phyloP scores from a whole-genome alignment of 495 filamentous ascomycete species.

The Tuber borchii region DNA sequence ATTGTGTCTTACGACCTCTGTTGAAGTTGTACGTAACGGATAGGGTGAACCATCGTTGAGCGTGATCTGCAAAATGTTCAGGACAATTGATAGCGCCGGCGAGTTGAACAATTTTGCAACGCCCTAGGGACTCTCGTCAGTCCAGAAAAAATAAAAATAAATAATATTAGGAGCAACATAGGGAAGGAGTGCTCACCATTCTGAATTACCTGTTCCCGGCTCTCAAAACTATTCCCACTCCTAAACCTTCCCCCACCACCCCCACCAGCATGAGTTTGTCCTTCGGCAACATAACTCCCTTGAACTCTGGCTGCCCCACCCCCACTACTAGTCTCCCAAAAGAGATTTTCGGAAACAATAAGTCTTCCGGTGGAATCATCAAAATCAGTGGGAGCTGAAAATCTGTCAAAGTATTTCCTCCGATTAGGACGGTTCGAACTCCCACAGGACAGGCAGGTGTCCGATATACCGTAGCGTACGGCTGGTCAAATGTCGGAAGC shows the following conservation, averaged over 20 bases:
- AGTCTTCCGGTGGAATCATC: no score
- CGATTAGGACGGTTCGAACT: no score
- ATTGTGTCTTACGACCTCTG: constrained; percentile 73
- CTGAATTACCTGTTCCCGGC: constrained; percentile 63
- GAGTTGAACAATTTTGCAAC: constrained; percentile 51
- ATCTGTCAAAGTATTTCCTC: no score
- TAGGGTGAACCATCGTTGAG: constrained; percentile 58
- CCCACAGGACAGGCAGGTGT: no score
- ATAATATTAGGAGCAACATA: not conserved
- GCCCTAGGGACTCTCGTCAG: constrained; percentile 41
- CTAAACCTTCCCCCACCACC: constrained; percentile 54
- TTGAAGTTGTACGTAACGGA: constrained; percentile 73
- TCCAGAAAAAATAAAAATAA: not conserved
- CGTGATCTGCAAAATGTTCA: constrained; percentile 36
- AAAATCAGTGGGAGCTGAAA: no score
- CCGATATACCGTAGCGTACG: no score
- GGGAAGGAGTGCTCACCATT: constrained; percentile 48
- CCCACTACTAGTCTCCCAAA: constrained; percentile 78
- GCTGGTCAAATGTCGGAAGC: no score
- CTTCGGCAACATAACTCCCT: constrained; percentile 76
- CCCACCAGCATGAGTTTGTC: constrained; percentile 62
- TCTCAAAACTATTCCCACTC: constrained; percentile 54
- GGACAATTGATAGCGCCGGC: constrained; percentile 46
- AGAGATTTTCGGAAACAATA: constrained; percentile 83
- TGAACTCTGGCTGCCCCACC: constrained; percentile 87